Conservation (phyloP, 2,329 filamentous ascomycete species). For the Didymella arachidicola region DNA sequence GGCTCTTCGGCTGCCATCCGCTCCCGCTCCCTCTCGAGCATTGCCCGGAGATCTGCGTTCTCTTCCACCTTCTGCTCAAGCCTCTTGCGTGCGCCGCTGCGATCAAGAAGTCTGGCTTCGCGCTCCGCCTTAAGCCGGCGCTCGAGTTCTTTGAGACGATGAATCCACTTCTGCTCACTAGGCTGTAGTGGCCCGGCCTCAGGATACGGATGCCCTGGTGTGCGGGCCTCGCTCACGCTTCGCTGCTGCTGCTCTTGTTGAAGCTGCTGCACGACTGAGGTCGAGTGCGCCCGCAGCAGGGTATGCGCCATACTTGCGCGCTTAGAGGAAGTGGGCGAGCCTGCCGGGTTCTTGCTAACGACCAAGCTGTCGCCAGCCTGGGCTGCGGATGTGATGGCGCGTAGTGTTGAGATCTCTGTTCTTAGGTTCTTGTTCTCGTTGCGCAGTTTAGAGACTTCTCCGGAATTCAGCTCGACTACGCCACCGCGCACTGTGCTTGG, state of each 20-base stretch:
- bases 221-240: constrained; percentile 8
- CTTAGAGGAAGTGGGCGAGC: constrained; percentile 46
- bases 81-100: constrained; percentile 80
- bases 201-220: constrained; percentile 44
- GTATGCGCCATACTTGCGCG: constrained; percentile 59
- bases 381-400: constrained; percentile 49
- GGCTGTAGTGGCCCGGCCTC: constrained; percentile 51
- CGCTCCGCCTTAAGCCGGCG: constrained; percentile 87
- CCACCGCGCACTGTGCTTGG: constrained; percentile 52
- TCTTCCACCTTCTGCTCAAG: constrained; percentile 78
- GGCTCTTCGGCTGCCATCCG: constrained; percentile 32
- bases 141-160: constrained; percentile 86
- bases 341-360: constrained; percentile 38
- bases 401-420: constrained; percentile 71
- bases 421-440: constrained; percentile 68
- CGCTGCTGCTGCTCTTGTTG: constrained; percentile 29
- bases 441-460: constrained; percentile 66
- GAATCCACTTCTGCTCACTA: constrained; percentile 80
- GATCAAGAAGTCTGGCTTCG: constrained; percentile 83
- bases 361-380: constrained; percentile 33
- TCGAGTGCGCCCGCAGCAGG: constrained; percentile 63
- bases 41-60: constrained; percentile 72
- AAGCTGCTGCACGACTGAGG: constrained; percentile 58
- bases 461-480: constrained; percentile 50
- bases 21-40: constrained; percentile 66